Evolutionary conservation across 2,329 filamentous ascomycete genomes (phyloP), one percentile per base, ranked within the genome.

Genomic region (Sclerotinia minor): DNA sequence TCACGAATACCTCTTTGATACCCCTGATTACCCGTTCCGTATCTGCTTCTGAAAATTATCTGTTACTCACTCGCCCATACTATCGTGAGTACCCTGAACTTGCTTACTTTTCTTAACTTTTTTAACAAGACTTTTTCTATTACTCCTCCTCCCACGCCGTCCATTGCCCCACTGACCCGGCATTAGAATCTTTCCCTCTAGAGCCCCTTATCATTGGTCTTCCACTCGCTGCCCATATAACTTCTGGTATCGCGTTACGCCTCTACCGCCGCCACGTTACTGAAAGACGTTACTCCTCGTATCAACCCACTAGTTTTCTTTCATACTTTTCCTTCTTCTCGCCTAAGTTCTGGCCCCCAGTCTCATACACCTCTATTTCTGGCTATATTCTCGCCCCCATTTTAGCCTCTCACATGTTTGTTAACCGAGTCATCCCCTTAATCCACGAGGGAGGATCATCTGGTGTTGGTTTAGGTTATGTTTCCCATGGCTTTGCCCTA

Each of bases 41-140:
- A 8, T 81, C 89, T 11, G 85, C 87, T 64, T 91, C 91, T 69
- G 94, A 97, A 77, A 88, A 88, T 61, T 96, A 93, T 79, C 88
- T 98, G 60, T 89, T 98, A 71, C 91, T 97, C 78, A 94, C 93
- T 38, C 88, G 94, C 70, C 94, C 96, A 60, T 88, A 95, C 78
- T 98, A 98, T 81, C 94, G 97, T 79, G 94, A 92, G 1, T 84
- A 49, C 19, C 5, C 35, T 19, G 19, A 63, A 24, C 45, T 63
- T 24, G 17, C 81, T 92, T 38, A 55, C 19, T 35, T 35, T 35
- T 35, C 19, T n/a, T 38, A 49, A 49, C 26, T 47, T 59, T 59
- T 21, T 84, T 90, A 64, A 94, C 97, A 77, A 92, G 92, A 4
- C 80, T 95, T 97, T n/a, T n/a, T 17, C 38, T 5, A 41, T 17